These are phyloP conservation scores for Neocatenulostroma microsporum DNA, from an alignment of 2,329 filamentous ascomycete genomes.

Conservation along the genomic window DNA sequence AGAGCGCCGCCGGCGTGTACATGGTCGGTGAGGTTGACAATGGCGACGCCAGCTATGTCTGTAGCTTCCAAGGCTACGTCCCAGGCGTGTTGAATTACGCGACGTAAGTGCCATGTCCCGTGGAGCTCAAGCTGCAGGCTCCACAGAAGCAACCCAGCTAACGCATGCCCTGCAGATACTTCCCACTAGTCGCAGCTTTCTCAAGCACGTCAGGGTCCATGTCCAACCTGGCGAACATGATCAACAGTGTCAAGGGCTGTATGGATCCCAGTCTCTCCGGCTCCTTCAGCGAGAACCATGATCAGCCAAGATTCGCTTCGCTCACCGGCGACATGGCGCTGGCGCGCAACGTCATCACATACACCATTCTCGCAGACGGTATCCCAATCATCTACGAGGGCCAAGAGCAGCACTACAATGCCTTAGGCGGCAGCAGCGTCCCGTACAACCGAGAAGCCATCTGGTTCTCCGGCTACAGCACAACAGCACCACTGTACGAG, in stretches of 20 bases:
- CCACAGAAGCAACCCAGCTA: too few relatives aligned
- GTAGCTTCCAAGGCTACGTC: slow-evolving; percentile 37
- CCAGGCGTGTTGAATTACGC: slow-evolving; percentile 43
- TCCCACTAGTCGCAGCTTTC: slow-evolving; percentile 32
- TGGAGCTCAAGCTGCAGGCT: neutral
- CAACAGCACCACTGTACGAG: slow-evolving; percentile 33
- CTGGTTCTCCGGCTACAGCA: slow-evolving; percentile 37
- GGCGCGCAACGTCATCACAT: slow-evolving; percentile 54
- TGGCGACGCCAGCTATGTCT: slow-evolving; percentile 31
- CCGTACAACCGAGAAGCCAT: slow-evolving; percentile 37
- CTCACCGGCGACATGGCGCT: slow-evolving; percentile 48
- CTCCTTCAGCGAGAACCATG: slow-evolving; percentile 34
- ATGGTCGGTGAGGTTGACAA: slow-evolving; percentile 42
- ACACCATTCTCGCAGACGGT: slow-evolving; percentile 53
- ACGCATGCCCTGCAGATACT: slow-evolving; percentile 26
- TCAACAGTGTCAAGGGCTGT: slow-evolving; percentile 31
- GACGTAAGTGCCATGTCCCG: slow-evolving; percentile 20
- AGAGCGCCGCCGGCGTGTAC: slow-evolving; percentile 32
- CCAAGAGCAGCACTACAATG: slow-evolving; percentile 53
- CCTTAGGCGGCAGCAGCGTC: slow-evolving; percentile 24
- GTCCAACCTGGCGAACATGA: slow-evolving; percentile 29
- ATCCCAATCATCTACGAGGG: slow-evolving; percentile 60
- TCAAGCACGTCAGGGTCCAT: slow-evolving; percentile 32
- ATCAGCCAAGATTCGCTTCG: slow-evolving; percentile 36
- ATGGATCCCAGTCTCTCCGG: slow-evolving; percentile 33